Evolutionary conservation across 495 filamentous ascomycete genomes (phyloP).

Genomic region (Chaetomium tenue): DNA sequence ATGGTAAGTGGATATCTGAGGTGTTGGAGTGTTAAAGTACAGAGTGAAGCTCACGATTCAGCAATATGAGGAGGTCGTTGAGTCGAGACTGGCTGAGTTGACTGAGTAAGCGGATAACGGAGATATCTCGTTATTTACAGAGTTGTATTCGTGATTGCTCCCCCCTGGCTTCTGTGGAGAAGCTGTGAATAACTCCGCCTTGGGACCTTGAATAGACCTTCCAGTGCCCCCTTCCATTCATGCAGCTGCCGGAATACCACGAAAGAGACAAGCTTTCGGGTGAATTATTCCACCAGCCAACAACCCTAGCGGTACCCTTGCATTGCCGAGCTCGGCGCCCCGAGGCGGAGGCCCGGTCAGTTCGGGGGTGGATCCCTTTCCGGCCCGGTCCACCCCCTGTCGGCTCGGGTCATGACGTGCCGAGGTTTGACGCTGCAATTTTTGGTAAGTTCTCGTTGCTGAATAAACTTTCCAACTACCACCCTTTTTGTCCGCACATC

Average conservation of each 20-base stretch:
- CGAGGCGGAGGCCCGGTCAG: constrained; percentile 3
- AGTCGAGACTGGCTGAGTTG: neutral
- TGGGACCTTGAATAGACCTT: neutral
- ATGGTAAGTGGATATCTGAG: constrained; percentile 20
- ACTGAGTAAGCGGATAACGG: constrained; percentile 2
- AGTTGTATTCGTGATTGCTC: neutral
- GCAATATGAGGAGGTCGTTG: neutral
- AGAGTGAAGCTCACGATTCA: neutral
- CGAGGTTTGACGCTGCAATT: constrained; percentile 14
- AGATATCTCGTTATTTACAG: constrained; percentile 9
- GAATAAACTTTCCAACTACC: constrained; percentile 5
- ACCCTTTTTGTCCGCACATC: neutral
- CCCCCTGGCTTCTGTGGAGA: neutral
- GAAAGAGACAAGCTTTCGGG: neutral
- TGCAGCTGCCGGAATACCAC: neutral
- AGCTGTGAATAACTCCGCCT: neutral
- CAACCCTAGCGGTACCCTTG: neutral
- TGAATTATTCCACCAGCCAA: constrained; percentile 21
- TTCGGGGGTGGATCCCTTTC: neutral
- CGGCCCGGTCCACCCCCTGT: constrained; percentile 15
- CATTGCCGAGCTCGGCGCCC: constrained; percentile 15
- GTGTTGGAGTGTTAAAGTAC: neutral
- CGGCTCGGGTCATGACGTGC: constrained; percentile 16
- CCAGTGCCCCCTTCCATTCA: no score
- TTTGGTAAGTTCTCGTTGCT: constrained; percentile 11